Base-by-base conservation (phyloP, 2,329 filamentous ascomycete genomes). In the Septoria petroselini region DNA sequence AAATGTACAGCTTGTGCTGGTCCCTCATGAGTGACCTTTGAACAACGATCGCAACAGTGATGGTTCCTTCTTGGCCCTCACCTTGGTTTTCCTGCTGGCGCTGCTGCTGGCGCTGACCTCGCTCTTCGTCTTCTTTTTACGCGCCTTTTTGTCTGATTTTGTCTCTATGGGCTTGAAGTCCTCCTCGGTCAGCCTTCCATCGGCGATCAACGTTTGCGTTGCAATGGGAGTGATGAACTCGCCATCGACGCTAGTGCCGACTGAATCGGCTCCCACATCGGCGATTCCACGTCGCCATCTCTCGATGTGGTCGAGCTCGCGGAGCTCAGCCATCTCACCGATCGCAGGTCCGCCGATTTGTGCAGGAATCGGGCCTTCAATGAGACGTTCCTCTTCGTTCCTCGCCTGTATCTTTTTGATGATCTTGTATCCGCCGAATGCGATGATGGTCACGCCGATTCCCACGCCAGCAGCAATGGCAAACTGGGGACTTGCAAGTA, bases 341-440 rank as follows among this genome's bases (percentile, higher is more conserved):
- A n/a, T 15, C n/a, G 14, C 14, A 17, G 17, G 15, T 6, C 14
- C 43, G 2, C 19, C 43, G n/a, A 17, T 3, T 49, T 67, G 62
- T 14, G 60, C 54, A 35, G 57, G 43, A 54, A 47, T 33, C 11
- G 41, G 41, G 9, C n/a, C 33, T 31, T 55, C 47, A 3, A 57
- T 30, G 7, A 57, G 46, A 19, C 38, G 53, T 48, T 53, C 53
- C 2, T 38, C 56, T 52, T 44, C 60, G 60, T 72, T 71, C 50
- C 71, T 70, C 11, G 66, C 73, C 62, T 76, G 74, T 58, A 97
- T 88, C 61, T 83, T 85, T 76, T 96, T 94, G 71, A 98, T 84
- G 68, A 98, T 96, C 73, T 95, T 97, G 80, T 89, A 97, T 4
- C 93, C 91, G 46, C 93, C 93, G 53, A 98, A 88, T 68, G 93